phyloP scores from a whole-genome alignment of 106 monocot species.

The Iris macrosiphon region DNA sequence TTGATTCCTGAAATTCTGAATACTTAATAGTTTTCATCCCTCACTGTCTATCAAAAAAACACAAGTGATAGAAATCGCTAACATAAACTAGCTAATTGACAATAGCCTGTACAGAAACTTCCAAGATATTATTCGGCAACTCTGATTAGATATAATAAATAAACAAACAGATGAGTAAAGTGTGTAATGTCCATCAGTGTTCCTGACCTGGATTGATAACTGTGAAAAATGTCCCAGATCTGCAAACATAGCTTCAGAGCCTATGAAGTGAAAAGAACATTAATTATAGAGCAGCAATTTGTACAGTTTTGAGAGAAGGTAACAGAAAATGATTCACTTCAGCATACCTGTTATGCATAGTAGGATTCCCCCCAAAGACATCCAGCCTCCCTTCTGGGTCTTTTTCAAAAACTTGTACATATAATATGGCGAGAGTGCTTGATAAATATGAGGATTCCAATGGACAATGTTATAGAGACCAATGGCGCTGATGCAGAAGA shows the following conservation, averaged over 20 bases:
- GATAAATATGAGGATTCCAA: conserved; percentile 87
- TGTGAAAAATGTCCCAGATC: conserved; percentile 96
- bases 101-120: too few relatives aligned
- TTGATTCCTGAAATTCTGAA: too few relatives aligned
- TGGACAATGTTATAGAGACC: conserved; percentile 82
- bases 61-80: too few relatives aligned
- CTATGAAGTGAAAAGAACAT: conserved; percentile 21
- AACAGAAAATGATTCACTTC: not conserved
- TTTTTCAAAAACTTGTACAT: conserved; percentile 97
- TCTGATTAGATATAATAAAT: too few relatives aligned
- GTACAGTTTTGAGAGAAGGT: not conserved
- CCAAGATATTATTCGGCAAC: too few relatives aligned
- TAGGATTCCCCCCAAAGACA: conserved; percentile 95
- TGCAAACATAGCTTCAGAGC: conserved; percentile 99
- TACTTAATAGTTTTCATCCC: too few relatives aligned
- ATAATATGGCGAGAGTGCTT: conserved; percentile 86
- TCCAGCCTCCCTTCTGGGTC: conserved; percentile 86
- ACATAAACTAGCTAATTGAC: too few relatives aligned
- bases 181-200: too few relatives aligned
- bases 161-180: too few relatives aligned
- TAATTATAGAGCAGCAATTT: not conserved
- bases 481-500: conserved; percentile 81
- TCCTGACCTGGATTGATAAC: conserved; percentile 77
- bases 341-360: conserved; percentile 84
- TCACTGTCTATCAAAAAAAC: too few relatives aligned